These are phyloP conservation scores for Coix lacrymajobi DNA, from an alignment of 176 grass and related monocot genomes.

Conservation along the genomic window DNA sequence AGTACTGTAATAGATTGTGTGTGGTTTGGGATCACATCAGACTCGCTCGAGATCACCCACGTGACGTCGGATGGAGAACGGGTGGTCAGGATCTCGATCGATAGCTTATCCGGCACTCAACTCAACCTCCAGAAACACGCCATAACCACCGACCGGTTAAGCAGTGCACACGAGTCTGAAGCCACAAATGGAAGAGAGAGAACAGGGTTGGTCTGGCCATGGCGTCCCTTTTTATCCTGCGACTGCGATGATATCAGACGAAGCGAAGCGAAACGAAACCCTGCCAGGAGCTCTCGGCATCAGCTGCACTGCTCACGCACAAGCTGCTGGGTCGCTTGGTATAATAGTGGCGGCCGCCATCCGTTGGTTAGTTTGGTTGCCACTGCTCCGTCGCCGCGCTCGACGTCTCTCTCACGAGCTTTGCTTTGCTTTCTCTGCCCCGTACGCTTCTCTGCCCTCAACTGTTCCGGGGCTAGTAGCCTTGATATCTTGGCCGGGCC, in stretches of 20 bases:
- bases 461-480: conserved; percentile 2
- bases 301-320: background rate
- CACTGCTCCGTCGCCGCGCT: conserved; percentile 27
- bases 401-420: conserved; percentile 26
- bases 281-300: background rate
- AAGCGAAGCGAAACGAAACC: too few relatives aligned
- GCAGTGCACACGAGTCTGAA: background rate
- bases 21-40: background rate
- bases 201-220: background rate
- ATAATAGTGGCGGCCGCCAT: background rate
- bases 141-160: background rate
- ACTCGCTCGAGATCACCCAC: background rate
- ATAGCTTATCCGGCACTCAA: background rate
- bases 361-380: background rate
- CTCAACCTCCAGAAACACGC: background rate
- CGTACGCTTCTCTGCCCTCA: background rate
- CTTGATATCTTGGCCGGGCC: background rate
- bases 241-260: background rate
- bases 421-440: background rate
- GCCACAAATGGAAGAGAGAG: background rate
- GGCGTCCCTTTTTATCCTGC: background rate
- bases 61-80: background rate
- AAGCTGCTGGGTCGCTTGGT: background rate
- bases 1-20: too few relatives aligned
- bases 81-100: background rate